These are phyloP conservation scores for Penicillium verhagenii DNA, from an alignment of 495 filamentous ascomycete genomes.

Conservation along the genomic window DNA sequence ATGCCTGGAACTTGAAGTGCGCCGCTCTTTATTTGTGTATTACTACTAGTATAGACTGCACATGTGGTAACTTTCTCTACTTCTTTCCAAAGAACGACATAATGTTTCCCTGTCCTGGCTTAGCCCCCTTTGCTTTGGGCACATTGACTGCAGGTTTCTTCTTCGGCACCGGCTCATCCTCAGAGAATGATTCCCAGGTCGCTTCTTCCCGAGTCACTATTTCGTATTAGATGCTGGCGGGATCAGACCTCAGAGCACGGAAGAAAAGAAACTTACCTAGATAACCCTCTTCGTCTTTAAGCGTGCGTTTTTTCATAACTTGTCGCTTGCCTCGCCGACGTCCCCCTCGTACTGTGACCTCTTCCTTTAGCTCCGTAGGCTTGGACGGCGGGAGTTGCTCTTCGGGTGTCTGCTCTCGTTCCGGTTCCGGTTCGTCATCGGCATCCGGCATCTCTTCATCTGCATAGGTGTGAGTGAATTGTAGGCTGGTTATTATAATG, in stretches of 20 bases:
- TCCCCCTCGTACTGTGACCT: constrained; percentile 55
- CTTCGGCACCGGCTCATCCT: constrained; percentile 75
- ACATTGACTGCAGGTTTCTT: constrained; percentile 55
- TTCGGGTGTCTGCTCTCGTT: constrained; percentile 49
- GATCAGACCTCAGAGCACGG: not conserved
- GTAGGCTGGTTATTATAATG: not conserved
- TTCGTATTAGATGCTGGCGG: constrained; percentile 19
- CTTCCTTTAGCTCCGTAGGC: constrained; percentile 38
- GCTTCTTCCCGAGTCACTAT: constrained; percentile 88
- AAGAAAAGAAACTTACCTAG: constrained; percentile 60
- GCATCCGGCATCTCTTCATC: constrained; percentile 52
- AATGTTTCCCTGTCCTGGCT: constrained; percentile 79
- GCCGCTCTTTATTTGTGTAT: too few relatives aligned
- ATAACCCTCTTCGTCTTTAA: constrained; percentile 92
- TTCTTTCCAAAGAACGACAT: constrained; percentile 96
- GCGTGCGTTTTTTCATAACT: constrained; percentile 84
- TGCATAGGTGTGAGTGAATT: constrained; percentile 9
- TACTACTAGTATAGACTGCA: not conserved
- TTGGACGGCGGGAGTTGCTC: constrained; percentile 44
- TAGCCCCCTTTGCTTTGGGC: constrained; percentile 58
- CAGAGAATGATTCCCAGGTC: constrained; percentile 93
- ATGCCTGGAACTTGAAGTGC: too few relatives aligned
- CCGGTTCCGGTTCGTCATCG: constrained; percentile 42
- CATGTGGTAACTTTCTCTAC: constrained; percentile 29
- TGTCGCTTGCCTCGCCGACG: constrained; percentile 76